Percentiles rank a stretch among this genome's conserved stretches.
These are phyloP conservation scores for Leccinum olivaceoglutinosum DNA, from an alignment of 1,284 basidiomycete genomes.

Conservation along the genomic window DNA sequence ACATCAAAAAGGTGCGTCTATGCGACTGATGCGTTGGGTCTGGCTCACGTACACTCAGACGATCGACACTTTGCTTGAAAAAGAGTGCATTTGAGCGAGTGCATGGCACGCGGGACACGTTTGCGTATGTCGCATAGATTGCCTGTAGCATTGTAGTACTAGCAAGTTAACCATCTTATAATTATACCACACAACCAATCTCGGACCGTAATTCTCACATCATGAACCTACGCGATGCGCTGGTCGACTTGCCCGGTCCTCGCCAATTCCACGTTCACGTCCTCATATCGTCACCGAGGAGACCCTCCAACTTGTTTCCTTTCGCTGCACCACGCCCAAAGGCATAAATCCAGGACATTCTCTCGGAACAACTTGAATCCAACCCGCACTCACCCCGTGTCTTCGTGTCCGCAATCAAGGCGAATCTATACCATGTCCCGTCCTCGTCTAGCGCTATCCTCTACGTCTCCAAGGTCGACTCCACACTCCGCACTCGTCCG, in stretches of 20 bases:
- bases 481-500: conserved; percentile 67
- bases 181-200: neutral
- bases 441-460: conserved; percentile 68
- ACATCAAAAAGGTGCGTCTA: conserved; percentile 79
- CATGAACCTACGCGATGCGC: conserved; percentile 56
- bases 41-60: conserved; percentile 47
- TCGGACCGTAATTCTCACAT: conserved; percentile 16
- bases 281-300: conserved; percentile 67
- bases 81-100: conserved; percentile 94
- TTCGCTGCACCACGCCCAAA: conserved; percentile 63
- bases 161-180: neutral
- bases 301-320: conserved; percentile 67
- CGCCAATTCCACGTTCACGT: conserved; percentile 72
- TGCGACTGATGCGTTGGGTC: neutral
- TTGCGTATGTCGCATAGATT: conserved; percentile 70
- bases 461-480: conserved; percentile 93
- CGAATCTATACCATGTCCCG: conserved; percentile 73
- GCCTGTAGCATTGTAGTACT: neutral
- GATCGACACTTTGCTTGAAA: conserved; percentile 95
- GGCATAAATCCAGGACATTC: conserved; percentile 67
- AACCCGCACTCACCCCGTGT: conserved; percentile 44
- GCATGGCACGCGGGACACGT: conserved; percentile 75
- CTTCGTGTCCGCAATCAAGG: conserved; percentile 79
- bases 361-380: conserved; percentile 48
- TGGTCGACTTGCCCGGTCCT: conserved; percentile 55